phyloP scores from a whole-genome alignment of 2,329 filamentous ascomycete genomes.

The Sphaerulina vaccinii region DNA sequence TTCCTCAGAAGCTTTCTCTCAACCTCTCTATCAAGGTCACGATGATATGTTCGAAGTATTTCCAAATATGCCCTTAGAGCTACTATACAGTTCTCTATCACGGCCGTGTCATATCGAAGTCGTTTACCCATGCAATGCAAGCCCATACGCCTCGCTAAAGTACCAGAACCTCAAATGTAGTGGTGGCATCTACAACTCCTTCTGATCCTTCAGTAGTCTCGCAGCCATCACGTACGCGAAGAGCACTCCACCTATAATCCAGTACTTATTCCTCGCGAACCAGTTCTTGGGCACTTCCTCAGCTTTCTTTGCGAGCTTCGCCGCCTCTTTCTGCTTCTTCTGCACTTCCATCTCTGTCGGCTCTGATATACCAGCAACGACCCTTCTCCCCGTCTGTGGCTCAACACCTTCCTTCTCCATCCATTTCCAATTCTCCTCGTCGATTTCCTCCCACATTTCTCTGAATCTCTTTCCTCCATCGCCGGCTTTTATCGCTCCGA shows the following conservation, averaged over 20 bases:
- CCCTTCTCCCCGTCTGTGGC: conserved; percentile 63
- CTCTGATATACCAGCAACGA: conserved; percentile 53
- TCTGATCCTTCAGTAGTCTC: conserved; percentile 62
- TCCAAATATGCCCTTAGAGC: too few species aligned
- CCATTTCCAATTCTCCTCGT: conserved; percentile 88
- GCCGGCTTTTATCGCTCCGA: conserved; percentile 77
- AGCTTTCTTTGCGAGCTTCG: conserved; percentile 75
- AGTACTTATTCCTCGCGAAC: conserved; percentile 75
- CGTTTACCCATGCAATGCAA: not conserved
- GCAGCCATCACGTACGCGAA: conserved; percentile 83
- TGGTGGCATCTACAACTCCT: conserved; percentile 10
- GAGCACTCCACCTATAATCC: conserved; percentile 66
- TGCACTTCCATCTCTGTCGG: conserved; percentile 63
- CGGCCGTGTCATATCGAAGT: too few species aligned
- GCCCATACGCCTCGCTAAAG: not conserved
- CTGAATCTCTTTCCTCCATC: conserved; percentile 91
- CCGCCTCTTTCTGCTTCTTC: conserved; percentile 63
- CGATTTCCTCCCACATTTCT: conserved; percentile 83
- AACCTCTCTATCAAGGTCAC: too few species aligned
- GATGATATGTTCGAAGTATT: too few species aligned
- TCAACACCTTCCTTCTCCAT: conserved; percentile 83
- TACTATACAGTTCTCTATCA: too few species aligned
- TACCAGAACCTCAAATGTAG: not conserved
- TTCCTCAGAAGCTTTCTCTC: too few species aligned
- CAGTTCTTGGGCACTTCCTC: conserved; percentile 75